phyloP scores from a whole-genome alignment of 78 protist species.

The Isochrysis galbana region DNA sequence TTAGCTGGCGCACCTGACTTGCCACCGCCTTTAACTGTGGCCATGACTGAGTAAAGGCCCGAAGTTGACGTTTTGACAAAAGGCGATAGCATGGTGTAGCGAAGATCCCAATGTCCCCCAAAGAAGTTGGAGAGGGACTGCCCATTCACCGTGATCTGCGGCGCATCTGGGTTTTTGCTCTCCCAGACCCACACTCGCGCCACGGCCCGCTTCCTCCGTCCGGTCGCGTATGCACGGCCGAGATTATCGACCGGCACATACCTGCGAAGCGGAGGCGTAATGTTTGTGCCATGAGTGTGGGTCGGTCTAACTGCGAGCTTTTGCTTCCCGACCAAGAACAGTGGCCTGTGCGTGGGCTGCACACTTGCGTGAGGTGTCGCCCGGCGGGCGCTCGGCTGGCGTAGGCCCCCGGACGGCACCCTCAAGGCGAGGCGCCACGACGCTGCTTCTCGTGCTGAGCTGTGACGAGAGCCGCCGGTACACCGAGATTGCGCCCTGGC shows the following conservation, averaged over 20 bases:
- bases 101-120: background rate
- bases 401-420: background rate
- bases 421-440: background rate
- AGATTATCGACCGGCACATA: background rate
- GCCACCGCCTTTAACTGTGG: background rate
- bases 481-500: too few species aligned
- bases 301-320: too few species aligned
- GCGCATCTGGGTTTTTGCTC: background rate
- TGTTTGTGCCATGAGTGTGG: too few species aligned
- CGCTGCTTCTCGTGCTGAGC: too few species aligned
- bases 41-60: background rate
- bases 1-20: background rate
- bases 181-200: background rate
- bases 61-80: background rate
- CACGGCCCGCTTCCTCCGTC: background rate
- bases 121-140: background rate
- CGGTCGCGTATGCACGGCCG: background rate
- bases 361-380: conserved; percentile 16
- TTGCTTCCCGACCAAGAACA: too few species aligned
- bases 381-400: background rate
- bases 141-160: background rate
- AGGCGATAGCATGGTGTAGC: background rate
- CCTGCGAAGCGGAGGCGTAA: too few species aligned
- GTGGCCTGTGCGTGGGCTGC: too few species aligned
- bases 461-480: too few species aligned